Percentiles rank a stretch among this genome's conserved stretches.
Conservation (phyloP, 352 stramenopile species). For the Pythium scleroteichum region DNA sequence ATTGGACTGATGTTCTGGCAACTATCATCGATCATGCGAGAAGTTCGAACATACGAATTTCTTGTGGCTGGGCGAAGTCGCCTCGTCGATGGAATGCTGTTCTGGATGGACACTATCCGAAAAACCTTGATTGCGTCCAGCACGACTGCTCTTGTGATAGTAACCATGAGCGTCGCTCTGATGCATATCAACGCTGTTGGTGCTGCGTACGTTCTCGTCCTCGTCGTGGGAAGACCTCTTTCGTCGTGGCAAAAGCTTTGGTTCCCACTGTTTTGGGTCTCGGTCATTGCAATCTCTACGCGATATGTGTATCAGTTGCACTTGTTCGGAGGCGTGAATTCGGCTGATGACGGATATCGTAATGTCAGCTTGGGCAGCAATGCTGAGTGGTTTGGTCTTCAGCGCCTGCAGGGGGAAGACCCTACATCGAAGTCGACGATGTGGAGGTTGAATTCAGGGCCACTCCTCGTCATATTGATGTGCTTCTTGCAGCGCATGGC, state of each 20-base stretch:
- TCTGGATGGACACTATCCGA: slow-evolving; percentile 60
- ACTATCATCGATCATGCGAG: slow-evolving; percentile 70
- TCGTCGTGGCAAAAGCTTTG: slow-evolving; percentile 69
- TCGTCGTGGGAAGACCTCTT: slow-evolving; percentile 57
- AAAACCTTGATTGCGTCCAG: slow-evolving; percentile 73
- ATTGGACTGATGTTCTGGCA: slow-evolving; percentile 86
- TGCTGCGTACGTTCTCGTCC: slow-evolving; percentile 61
- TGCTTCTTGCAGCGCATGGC: slow-evolving; percentile 71
- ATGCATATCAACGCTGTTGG: slow-evolving; percentile 65
- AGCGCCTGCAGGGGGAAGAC: slow-evolving; percentile 44
- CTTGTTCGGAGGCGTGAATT: slow-evolving; percentile 18
- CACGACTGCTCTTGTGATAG: slow-evolving; percentile 59
- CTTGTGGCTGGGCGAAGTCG: slow-evolving; percentile 59
- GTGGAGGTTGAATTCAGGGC: slow-evolving; percentile 52
- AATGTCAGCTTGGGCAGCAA: slow-evolving; percentile 16
- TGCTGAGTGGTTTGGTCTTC: slow-evolving; percentile 37
- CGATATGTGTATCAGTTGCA: slow-evolving; percentile 66
- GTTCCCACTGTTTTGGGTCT: slow-evolving; percentile 82
- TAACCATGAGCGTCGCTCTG: slow-evolving; percentile 71
- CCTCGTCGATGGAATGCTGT: slow-evolving; percentile 49
- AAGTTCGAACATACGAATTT: slow-evolving; percentile 61
- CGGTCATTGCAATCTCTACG: slow-evolving; percentile 48
- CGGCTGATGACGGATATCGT: slow-evolving; percentile 14
- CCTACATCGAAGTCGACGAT: slow-evolving; percentile 26
- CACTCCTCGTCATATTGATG: slow-evolving; percentile 74